Conservation (phyloP, 73 alveolate genomes). For the Paramecium octaurelia region DNA sequence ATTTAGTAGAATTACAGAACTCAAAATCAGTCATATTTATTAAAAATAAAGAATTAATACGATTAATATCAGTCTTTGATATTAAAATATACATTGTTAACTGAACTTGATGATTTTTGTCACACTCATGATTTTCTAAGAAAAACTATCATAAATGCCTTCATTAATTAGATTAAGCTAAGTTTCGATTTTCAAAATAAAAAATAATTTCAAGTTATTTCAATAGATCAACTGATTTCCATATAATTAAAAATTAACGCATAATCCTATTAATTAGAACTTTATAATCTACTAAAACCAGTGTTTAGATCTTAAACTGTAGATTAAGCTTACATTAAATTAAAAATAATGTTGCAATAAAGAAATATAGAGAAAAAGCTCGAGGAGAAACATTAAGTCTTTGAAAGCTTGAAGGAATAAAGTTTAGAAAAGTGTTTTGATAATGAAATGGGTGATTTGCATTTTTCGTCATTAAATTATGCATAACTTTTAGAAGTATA, state of each 20-base stretch:
- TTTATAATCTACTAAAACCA: neutral
- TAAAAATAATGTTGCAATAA: neutral
- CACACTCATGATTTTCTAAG: neutral
- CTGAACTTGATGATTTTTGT: neutral
- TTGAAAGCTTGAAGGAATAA: neutral
- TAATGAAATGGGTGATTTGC: neutral
- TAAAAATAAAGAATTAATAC: neutral
- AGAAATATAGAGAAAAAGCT: neutral
- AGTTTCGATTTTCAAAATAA: neutral
- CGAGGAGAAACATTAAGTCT: neutral
- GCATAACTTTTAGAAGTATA: neutral
- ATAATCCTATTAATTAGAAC: neutral
- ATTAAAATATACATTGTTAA: neutral
- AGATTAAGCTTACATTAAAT: neutral
- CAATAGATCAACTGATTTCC: neutral
- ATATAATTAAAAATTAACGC: neutral
- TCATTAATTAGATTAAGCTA: neutral
- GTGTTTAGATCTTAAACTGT: neutral
- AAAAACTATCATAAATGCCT: neutral
- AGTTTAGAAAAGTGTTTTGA: neutral
- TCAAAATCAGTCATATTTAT: conserved; percentile 10
- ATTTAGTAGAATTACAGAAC: conserved; percentile 26
- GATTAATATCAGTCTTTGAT: neutral
- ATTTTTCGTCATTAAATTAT: neutral
- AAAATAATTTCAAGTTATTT: neutral